These are phyloP conservation scores for Cokeromyces recurvatus DNA, from an alignment of 371 early-diverging fungal species.

Conservation along the genomic window DNA sequence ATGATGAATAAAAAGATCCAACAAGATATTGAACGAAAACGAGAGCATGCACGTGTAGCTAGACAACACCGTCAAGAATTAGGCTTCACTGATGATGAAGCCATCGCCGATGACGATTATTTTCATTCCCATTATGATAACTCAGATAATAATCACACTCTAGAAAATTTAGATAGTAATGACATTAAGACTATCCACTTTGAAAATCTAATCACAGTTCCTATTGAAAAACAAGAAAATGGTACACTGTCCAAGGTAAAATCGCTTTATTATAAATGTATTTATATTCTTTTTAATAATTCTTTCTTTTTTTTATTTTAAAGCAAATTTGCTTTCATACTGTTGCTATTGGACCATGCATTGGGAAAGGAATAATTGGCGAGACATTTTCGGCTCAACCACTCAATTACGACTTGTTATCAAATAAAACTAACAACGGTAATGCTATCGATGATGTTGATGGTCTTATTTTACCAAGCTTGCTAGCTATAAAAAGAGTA, in stretches of 20 bases:
- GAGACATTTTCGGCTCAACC: conserved; percentile 40
- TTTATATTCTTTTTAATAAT: neutral
- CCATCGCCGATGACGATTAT: conserved; percentile 25
- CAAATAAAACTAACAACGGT: neutral
- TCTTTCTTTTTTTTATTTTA: neutral
- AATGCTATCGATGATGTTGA: conserved; percentile 18
- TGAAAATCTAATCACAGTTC: conserved; percentile 45
- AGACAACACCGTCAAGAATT: conserved; percentile 27
- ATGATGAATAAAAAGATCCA: conserved; percentile 52
- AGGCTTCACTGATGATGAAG: conserved; percentile 27
- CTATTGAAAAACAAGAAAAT: conserved; percentile 41
- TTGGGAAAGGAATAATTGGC: conserved; percentile 36
- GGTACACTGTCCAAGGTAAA: conserved; percentile 12
- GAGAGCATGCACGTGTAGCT: conserved; percentile 34
- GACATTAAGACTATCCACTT: conserved; percentile 44
- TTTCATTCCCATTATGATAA: conserved; percentile 15
- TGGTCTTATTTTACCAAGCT: conserved; percentile 18
- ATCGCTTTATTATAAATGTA: neutral
- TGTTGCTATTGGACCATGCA: conserved; percentile 35
- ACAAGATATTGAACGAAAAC: conserved; percentile 47
- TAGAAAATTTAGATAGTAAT: conserved; percentile 12
- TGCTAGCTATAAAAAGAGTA: conserved; percentile 38
- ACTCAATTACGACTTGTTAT: conserved; percentile 14
- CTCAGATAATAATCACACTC: neutral
- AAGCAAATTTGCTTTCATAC: conserved; percentile 36